phyloP scores from a whole-genome alignment of 148 eudicot species.

The Dysphania ambrosioides region DNA sequence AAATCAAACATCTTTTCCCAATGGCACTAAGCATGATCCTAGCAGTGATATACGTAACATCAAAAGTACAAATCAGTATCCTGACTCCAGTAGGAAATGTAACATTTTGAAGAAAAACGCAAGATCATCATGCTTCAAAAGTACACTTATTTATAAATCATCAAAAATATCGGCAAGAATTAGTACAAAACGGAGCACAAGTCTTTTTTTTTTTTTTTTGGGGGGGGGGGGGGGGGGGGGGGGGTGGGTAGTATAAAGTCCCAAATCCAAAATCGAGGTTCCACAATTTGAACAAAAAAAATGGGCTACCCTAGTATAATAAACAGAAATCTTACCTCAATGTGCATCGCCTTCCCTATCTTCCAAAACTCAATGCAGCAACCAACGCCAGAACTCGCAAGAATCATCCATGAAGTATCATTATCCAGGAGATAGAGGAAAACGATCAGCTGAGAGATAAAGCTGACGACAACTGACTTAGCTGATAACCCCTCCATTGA shows the following conservation, averaged over 20 bases:
- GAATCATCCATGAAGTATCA: slow-evolving; percentile 99
- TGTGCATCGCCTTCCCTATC: slow-evolving; percentile 99
- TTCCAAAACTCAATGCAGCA: slow-evolving; percentile 98
- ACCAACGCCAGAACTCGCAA: slow-evolving; percentile 90
- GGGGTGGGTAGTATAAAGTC: no score
- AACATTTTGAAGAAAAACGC: no score
- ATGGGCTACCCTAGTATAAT: background rate
- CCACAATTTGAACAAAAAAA: background rate
- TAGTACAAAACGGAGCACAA: no score
- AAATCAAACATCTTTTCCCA: background rate
- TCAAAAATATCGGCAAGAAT: no score
- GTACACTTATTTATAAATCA: no score
- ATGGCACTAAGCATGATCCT: background rate
- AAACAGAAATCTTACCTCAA: slow-evolving; percentile 55
- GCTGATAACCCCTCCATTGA: slow-evolving; percentile 99
- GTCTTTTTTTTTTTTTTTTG: no score
- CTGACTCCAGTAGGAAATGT: no score
- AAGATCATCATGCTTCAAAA: no score
- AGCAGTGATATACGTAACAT: background rate
- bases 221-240: no score
- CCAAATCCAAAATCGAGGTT: no score
- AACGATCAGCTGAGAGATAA: slow-evolving; percentile 73
- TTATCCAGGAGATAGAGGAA: slow-evolving; percentile 94
- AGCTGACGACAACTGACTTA: slow-evolving; percentile 82
- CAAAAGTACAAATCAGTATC: no score